Percentiles rank a stretch among this genome's conserved stretches.
Evolutionary conservation across 495 filamentous ascomycete species (phyloP).

Genomic region (Neurospora tetraspora): DNA sequence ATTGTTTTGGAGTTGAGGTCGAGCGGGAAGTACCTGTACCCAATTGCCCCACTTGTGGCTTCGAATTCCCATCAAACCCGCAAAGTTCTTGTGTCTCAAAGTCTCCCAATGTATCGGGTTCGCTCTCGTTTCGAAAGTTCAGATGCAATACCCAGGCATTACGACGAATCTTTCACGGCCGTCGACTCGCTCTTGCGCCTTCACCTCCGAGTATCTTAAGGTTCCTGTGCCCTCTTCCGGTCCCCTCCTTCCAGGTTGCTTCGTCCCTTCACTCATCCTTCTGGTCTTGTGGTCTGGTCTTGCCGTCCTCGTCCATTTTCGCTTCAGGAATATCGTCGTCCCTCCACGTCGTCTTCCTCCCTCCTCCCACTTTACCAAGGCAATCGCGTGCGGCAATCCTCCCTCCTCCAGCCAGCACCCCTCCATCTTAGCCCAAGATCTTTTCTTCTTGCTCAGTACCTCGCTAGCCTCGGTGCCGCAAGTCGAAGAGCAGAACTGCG

Average conservation of each 20-base stretch:
- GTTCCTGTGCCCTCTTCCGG: not conserved
- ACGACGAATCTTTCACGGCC: not conserved
- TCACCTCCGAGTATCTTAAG: not conserved
- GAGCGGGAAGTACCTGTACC: not conserved
- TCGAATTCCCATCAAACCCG: not conserved
- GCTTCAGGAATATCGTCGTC: not conserved
- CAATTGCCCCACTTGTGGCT: not conserved
- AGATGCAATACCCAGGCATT: not conserved
- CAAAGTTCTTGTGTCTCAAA: not conserved
- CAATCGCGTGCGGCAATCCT: not conserved
- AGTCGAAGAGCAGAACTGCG: not conserved
- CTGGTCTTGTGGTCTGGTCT: not conserved
- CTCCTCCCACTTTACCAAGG: not conserved
- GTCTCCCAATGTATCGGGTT: not conserved
- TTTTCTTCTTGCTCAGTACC: constrained; percentile 2
- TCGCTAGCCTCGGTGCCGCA: constrained; percentile 1
- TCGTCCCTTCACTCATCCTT: not conserved
- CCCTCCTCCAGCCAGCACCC: not conserved
- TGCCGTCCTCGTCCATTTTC: not conserved
- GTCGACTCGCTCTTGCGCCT: not conserved
- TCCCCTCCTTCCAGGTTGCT: not conserved
- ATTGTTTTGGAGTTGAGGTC: not conserved
- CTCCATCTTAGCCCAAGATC: not conserved
- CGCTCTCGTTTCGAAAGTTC: not conserved
- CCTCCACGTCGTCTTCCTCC: not conserved